Percentiles rank a stretch among this genome's conserved stretches.
Conservation (phyloP, 768 basidiomycete species). For the Pilatotrama ljubarskyi region DNA sequence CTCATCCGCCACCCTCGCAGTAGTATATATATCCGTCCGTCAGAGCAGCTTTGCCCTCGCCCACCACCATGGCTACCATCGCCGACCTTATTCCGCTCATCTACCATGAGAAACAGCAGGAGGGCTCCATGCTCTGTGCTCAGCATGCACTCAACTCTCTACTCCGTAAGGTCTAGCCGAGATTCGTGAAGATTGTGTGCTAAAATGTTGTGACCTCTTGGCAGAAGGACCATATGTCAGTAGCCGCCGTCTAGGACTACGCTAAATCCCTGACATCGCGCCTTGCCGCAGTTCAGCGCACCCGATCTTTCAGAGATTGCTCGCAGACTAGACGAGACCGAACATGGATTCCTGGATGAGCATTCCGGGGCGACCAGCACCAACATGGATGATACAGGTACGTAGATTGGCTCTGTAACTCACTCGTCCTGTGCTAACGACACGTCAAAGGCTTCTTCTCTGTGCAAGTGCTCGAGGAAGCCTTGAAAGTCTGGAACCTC, state of each 20-base stretch:
- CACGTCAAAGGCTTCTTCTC: conserved; percentile 78
- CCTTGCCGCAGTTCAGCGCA: conserved; percentile 60
- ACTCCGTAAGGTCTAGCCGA: conserved; percentile 54
- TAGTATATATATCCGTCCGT: background rate
- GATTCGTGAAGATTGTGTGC: background rate
- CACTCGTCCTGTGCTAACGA: background rate
- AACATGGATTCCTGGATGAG: conserved; percentile 55
- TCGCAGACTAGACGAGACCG: conserved; percentile 62
- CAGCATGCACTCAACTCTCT: conserved; percentile 84
- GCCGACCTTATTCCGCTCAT: conserved; percentile 56
- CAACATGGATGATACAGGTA: conserved; percentile 94
- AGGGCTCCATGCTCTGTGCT: conserved; percentile 82
- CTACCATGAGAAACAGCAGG: conserved; percentile 79
- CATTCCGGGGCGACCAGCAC: conserved; percentile 49
- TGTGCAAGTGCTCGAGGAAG: conserved; percentile 83
- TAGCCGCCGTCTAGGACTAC: conserved; percentile 17
- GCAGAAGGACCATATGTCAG: conserved; percentile 52
- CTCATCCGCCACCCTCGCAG: conserved; percentile 6
- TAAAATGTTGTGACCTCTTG: background rate
- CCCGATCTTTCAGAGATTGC: conserved; percentile 80
- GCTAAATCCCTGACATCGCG: conserved; percentile 17
- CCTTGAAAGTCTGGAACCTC: conserved; percentile 81
- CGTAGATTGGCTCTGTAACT: background rate
- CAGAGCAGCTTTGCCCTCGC: background rate
- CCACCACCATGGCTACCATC: conserved; percentile 55